Conservation (phyloP, 192 early-diverging fungal genomes). For the Martensiomyces pterosporus region DNA sequence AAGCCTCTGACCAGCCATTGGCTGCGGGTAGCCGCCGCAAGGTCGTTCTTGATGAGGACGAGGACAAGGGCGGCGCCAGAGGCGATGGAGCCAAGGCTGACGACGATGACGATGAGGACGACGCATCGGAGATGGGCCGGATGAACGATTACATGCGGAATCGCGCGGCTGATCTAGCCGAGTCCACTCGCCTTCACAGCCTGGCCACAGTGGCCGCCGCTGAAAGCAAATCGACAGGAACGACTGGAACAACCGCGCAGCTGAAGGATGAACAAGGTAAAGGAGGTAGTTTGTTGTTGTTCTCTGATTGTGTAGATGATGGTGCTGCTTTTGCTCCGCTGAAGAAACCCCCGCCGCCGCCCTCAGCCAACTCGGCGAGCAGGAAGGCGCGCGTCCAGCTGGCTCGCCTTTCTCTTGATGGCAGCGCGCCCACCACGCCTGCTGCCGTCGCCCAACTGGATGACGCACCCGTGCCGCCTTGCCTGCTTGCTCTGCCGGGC, state of each 20-base stretch:
- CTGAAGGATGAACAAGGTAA: constrained; percentile 33
- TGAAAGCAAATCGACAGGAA: background rate
- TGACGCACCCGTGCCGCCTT: constrained; percentile 9
- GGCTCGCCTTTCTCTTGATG: constrained; percentile 25
- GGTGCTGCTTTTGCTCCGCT: constrained; percentile 7
- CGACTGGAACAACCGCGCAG: background rate
- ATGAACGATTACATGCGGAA: constrained; percentile 18
- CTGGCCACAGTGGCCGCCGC: constrained; percentile 1
- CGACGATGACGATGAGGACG: constrained; percentile 25
- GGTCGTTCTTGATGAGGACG: no score
- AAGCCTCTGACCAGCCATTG: no score
- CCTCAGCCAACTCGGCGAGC: background rate
- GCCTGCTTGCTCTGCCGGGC: constrained; percentile 17
- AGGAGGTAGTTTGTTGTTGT: constrained; percentile 13
- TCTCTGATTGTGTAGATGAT: constrained; percentile 20
- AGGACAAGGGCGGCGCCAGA: background rate
- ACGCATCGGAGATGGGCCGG: constrained; percentile 15
- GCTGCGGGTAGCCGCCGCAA: no score
- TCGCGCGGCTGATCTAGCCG: constrained; percentile 15
- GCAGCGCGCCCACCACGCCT: constrained; percentile 18
- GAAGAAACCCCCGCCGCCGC: background rate
- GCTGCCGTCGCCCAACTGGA: constrained; percentile 11
- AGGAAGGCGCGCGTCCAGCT: constrained; percentile 21
- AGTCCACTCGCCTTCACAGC: constrained; percentile 7
- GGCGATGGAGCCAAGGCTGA: constrained; percentile 8